These are phyloP conservation scores for Dactylorhiza incarnata DNA, from an alignment of 106 monocot species.

Conservation along the genomic window DNA sequence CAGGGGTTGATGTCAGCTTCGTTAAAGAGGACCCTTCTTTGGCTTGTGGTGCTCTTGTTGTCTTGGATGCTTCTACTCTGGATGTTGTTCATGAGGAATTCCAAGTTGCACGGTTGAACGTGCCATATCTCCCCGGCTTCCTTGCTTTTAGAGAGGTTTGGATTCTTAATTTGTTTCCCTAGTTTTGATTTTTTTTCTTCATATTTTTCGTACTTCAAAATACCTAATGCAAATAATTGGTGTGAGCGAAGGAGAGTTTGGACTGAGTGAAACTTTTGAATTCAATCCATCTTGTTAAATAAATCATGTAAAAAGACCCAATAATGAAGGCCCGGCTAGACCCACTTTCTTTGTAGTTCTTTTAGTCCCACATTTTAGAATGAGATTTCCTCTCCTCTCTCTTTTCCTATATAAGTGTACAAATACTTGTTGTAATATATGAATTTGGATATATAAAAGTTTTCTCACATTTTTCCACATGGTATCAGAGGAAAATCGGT, in stretches of 20 bases:
- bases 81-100: slow-evolving; percentile 67
- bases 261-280: background rate
- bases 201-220: background rate
- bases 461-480: too few relatives aligned
- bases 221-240: background rate
- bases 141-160: slow-evolving; percentile 88
- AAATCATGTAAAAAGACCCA: too few relatives aligned
- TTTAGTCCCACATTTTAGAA: too few relatives aligned
- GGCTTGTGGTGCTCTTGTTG: slow-evolving; percentile 70
- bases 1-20: slow-evolving; percentile 85
- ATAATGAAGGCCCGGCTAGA: too few relatives aligned
- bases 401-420: too few relatives aligned
- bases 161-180: background rate
- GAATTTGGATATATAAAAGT: too few relatives aligned
- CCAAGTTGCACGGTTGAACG: slow-evolving; percentile 33
- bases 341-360: too few relatives aligned
- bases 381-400: too few relatives aligned
- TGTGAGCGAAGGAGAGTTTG: background rate
- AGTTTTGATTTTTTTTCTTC: background rate
- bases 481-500: too few relatives aligned
- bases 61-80: slow-evolving; percentile 53
- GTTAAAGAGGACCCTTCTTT: slow-evolving; percentile 56
- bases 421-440: too few relatives aligned
- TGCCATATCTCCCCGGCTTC: slow-evolving; percentile 84
- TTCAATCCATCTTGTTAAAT: background rate